Evolutionary conservation across 2,329 filamentous ascomycete genomes (phyloP).

Genomic region (Rasamsonia emersonii): DNA sequence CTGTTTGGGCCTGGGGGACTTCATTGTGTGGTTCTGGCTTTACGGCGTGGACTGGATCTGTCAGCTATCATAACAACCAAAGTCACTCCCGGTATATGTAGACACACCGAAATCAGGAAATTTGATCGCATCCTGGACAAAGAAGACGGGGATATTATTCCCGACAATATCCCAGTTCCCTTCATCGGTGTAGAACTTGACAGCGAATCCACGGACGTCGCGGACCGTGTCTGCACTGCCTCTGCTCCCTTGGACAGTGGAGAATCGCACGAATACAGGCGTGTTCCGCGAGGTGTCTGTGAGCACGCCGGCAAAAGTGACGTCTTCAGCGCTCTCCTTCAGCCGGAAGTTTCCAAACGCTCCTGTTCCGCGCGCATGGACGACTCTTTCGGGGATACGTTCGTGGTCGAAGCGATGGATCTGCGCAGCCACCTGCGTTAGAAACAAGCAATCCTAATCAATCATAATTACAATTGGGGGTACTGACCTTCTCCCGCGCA

Average conservation of each 20-base stretch:
- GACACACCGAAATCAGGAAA: constrained; percentile 54
- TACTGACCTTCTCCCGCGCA: constrained; percentile 59
- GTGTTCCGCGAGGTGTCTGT: constrained; percentile 61
- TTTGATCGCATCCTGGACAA: constrained; percentile 67
- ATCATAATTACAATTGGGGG: too few relatives aligned
- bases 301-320: constrained; percentile 55
- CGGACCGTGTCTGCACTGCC: constrained; percentile 73
- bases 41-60: constrained; percentile 38
- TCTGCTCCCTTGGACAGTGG: constrained; percentile 65
- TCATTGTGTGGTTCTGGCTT: constrained; percentile 66
- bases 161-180: constrained; percentile 69
- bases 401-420: constrained; percentile 65
- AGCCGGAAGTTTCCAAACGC: constrained; percentile 61
- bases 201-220: constrained; percentile 72
- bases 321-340: constrained; percentile 53
- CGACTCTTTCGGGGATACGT: constrained; percentile 59
- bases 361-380: constrained; percentile 57
- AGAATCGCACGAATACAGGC: constrained; percentile 62
- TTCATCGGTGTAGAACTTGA: constrained; percentile 70
- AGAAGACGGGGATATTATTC: constrained; percentile 68
- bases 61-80: background rate
- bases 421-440: constrained; percentile 14
- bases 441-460: background rate
- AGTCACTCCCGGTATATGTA: background rate
- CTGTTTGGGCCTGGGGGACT: constrained; percentile 60